Evolutionary conservation across 2,329 filamentous ascomycete genomes (phyloP), one percentile per base, ranked within the genome.

Genomic region (Fusarium nurragi): DNA sequence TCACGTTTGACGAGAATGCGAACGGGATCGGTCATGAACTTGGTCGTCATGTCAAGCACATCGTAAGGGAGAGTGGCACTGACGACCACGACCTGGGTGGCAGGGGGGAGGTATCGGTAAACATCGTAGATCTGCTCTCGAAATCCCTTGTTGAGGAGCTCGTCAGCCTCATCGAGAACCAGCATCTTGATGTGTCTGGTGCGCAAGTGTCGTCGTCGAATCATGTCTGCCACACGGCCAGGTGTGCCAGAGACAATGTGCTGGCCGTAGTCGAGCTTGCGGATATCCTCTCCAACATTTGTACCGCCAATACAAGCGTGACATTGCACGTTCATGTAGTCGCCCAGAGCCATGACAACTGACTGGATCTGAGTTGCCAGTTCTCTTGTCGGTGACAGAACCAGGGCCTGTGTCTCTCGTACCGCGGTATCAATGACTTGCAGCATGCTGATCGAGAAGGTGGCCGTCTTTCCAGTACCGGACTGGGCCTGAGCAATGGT

Each of bases 301-400:
- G 95, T 99, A 60, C 95, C 95, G 70, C 95, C 95, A 74, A 99
- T 98, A 80, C 95, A 99, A 59, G 95, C 94, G 74, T 99, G 95
- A 81, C 95, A 99, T 80, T 99, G 94, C 5, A 99, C 93, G 76
- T 97, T 97, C 95, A 99, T 98, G 84, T 97, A 99, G 80, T 99
- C 95, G 68, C 95, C 95, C n/a, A 99, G 87, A n/a, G 95, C 95
- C 89, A 98, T 97, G 71, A 99, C 91, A 59, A 99, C 95, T 32
- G 93, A 97, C 81, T 99, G 95, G 68, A 99, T 99, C 81, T 99
- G 95, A 25, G 94, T 97, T 41, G 95, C 95, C 67, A 99, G 84
- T 85, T 99, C 95, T 76, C 95, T 93, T 19, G 94, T 98, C 4
- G 95, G 95, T 5, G 95, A 97, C 10, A 99, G 88, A 11, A 99